A percentile compares a stretch with the other conserved stretches of the same genome.
Evolutionary conservation across 192 early-diverging fungal species (phyloP).

Genomic region (Irineochytrium annulatum): DNA sequence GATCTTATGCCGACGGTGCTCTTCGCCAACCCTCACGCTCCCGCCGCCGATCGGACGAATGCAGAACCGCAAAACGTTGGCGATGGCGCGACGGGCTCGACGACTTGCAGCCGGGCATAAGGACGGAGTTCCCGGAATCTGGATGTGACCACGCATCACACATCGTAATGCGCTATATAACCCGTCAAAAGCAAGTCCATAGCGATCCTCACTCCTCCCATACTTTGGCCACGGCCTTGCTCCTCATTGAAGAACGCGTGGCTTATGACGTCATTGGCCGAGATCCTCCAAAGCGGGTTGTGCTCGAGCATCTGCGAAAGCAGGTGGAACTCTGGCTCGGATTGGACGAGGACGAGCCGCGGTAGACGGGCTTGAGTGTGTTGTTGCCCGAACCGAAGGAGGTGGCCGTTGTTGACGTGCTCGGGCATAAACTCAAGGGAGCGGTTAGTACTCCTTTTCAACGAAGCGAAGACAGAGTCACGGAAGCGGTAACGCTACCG

Average conservation of each 20-base stretch:
- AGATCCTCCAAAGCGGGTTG: slow-evolving; percentile 84
- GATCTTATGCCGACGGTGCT: too few relatives aligned
- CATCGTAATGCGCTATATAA: neutral
- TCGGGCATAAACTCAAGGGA: slow-evolving; percentile 35
- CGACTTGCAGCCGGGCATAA: too few relatives aligned
- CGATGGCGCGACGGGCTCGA: too few relatives aligned
- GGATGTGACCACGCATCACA: too few relatives aligned
- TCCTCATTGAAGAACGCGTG: slow-evolving; percentile 78
- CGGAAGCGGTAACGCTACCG: neutral
- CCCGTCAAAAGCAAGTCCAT: neutral
- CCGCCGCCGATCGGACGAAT: too few relatives aligned
- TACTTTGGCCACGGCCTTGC: slow-evolving; percentile 33
- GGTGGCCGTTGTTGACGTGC: slow-evolving; percentile 22
- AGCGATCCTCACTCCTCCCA: neutral
- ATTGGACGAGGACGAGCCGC: slow-evolving; percentile 1
- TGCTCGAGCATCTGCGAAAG: slow-evolving; percentile 70
- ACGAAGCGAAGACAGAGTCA: slow-evolving; percentile 11
- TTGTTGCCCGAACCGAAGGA: slow-evolving; percentile 9
- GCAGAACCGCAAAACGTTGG: too few relatives aligned
- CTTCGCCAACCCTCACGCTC: too few relatives aligned
- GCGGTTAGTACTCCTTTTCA: slow-evolving; percentile 40
- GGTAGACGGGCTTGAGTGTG: slow-evolving; percentile 17
- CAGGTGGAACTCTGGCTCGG: slow-evolving; percentile 73
- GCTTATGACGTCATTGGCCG: slow-evolving; percentile 79
- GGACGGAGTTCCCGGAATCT: too few relatives aligned